phyloP scores from a whole-genome alignment of 495 filamentous ascomycete species.

The Lasiosphaeria miniovina region DNA sequence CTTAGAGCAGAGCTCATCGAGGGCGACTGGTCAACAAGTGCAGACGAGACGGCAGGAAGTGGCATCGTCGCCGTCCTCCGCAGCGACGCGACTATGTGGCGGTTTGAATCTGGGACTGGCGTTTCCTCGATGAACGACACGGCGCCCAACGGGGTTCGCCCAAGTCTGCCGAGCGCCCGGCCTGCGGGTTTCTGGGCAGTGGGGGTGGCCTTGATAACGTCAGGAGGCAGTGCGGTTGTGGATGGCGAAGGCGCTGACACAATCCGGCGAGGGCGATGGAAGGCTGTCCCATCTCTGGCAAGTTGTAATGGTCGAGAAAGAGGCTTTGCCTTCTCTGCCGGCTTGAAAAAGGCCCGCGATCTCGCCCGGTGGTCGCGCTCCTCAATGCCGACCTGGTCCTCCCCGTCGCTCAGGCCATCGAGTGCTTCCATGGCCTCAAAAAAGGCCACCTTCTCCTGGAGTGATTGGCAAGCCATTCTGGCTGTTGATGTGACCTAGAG shows the following conservation, averaged over 20 bases:
- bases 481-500: neutral
- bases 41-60: slow-evolving; percentile 1
- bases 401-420: slow-evolving; percentile 16
- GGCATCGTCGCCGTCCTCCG: slow-evolving; percentile 26
- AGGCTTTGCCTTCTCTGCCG: slow-evolving; percentile 10
- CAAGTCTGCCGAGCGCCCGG: neutral
- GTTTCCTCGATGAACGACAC: slow-evolving; percentile 25
- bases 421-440: slow-evolving; percentile 28
- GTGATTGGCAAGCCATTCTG: slow-evolving; percentile 18
- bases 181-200: neutral
- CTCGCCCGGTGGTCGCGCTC: slow-evolving; percentile 23
- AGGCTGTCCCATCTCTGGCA: neutral
- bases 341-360: slow-evolving; percentile 23
- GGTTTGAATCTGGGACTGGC: slow-evolving; percentile 18
- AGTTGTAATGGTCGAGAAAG: neutral
- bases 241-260: slow-evolving; percentile 19
- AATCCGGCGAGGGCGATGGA: slow-evolving; percentile 10
- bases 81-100: slow-evolving; percentile 12
- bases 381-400: slow-evolving; percentile 20
- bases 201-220: slow-evolving; percentile 26
- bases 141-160: neutral
- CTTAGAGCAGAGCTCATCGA: slow-evolving; percentile 24
- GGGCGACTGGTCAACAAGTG: slow-evolving; percentile 19
- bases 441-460: slow-evolving; percentile 28
- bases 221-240: neutral